Base-by-base conservation (phyloP, 805 yeast species). In the Lipomyces chichibuensis region DNA sequence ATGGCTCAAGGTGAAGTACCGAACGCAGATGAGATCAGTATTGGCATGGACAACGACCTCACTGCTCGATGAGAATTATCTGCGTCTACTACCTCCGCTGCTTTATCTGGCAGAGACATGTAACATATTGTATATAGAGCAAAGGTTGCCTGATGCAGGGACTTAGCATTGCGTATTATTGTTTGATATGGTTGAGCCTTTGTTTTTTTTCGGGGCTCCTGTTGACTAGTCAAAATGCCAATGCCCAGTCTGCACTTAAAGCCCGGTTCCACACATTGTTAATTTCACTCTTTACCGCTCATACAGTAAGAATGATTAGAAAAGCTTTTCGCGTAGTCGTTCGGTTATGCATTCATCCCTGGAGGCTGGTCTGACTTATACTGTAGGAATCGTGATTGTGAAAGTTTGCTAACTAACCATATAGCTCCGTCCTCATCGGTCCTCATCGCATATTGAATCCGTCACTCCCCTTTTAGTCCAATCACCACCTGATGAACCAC, bases 11-110 rank as follows among this genome's bases (percentile, higher is more conserved):
- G 14, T 4, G 62, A 46, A n/a, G 35, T 59, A 9, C 5, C 2
- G 25, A 25, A 52, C 25, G 39, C 29, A 33, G 62, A 57, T 35
- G 60, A 57, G 53, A 57, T 57, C 33, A 29, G 33, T 20, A 32
- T 57, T 25, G 53, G 23, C 46, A 11, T 35, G 2, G 60, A 57
- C 33, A 7, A 11, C 25, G n/a, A 9, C 56, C 3, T 3, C 23
- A 6, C n/a, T 6, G 23, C 9, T 6, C 11, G n/a, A 51, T 13
- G 17, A 14, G 5, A 37, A 37, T 37, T 37, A 37, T 13, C 43
- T 17, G 17, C 43, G 1, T 4, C 17, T 37, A 13, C 43, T 4
- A 13, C 17, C 32, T 29, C 32, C 32, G 32, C 23, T 6, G 8
- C 11, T 43, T 43, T 17, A 13, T 37, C 43, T 5, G 17, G 17